phyloP scores from a whole-genome alignment of 768 basidiomycete genomes.

The Lanmaoa rubissima region DNA sequence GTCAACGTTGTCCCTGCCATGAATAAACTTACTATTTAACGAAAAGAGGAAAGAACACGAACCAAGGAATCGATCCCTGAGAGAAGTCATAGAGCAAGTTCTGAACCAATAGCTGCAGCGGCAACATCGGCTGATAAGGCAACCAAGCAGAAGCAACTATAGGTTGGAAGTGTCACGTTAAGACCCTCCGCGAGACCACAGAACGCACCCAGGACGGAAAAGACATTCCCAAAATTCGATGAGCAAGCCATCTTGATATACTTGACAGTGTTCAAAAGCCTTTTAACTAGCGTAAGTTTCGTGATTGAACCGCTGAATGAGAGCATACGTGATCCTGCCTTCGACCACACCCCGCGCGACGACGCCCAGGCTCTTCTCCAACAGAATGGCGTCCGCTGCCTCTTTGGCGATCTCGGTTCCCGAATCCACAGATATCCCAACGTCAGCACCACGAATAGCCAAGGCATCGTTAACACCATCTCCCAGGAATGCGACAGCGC shows the following conservation, averaged over 20 bases:
- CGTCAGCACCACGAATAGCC: conserved; percentile 33
- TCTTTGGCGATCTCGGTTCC: conserved; percentile 38
- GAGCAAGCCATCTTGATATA: conserved; percentile 40
- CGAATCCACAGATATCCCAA: conserved; percentile 35
- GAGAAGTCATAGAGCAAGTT: conserved; percentile 38
- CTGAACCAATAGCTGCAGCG: conserved; percentile 32
- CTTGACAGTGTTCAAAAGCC: conserved; percentile 37
- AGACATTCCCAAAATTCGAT: conserved; percentile 37
- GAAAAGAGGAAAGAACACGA: not conserved
- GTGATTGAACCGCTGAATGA: not conserved
- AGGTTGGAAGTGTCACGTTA: not conserved
- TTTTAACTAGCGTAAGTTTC: conserved; percentile 16
- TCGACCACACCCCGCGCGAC: conserved; percentile 34
- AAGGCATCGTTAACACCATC: conserved; percentile 34
- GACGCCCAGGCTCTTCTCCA: conserved; percentile 37
- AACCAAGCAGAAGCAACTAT: conserved; percentile 38
- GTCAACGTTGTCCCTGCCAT: conserved; percentile 36
- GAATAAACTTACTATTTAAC: conserved; percentile 5
- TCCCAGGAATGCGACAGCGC: conserved; percentile 33
- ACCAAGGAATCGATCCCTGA: conserved; percentile 38
- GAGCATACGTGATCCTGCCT: conserved; percentile 32
- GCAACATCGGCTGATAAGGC: conserved; percentile 38
- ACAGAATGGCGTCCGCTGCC: conserved; percentile 36
- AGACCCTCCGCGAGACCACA: not conserved
- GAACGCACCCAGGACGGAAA: conserved; percentile 30